A percentile compares a stretch with the other conserved stretches of the same genome.
phyloP scores from a whole-genome alignment of 805 yeast species.

The Maudiozyma pseudohumilis region DNA sequence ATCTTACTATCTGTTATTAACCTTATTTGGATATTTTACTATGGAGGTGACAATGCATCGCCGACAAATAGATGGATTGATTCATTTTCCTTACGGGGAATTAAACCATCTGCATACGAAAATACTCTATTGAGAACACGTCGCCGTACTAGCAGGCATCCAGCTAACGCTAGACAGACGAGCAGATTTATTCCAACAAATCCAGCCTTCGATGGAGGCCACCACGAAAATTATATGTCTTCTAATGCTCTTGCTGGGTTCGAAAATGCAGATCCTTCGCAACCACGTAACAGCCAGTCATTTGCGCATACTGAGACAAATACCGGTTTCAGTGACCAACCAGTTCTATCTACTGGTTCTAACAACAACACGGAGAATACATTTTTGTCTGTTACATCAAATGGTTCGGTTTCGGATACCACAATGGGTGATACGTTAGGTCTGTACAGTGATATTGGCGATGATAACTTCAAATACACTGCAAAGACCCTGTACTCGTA shows the following conservation, averaged over 20 bases:
- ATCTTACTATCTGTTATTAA: slow-evolving; percentile 75
- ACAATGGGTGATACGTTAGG: slow-evolving; percentile 30
- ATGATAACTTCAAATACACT: slow-evolving; percentile 55
- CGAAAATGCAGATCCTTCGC: slow-evolving; percentile 37
- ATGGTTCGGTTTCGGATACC: slow-evolving; percentile 24
- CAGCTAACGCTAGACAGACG: neutral
- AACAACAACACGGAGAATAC: slow-evolving; percentile 14
- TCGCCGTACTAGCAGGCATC: slow-evolving; percentile 12
- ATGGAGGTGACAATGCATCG: slow-evolving; percentile 85
- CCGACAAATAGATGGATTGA: slow-evolving; percentile 79
- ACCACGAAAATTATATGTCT: slow-evolving; percentile 31
- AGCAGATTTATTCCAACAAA: slow-evolving; percentile 1
- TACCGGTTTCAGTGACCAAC: neutral
- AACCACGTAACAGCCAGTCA: slow-evolving; percentile 1
- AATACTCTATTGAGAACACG: slow-evolving; percentile 17
- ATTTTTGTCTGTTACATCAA: slow-evolving; percentile 21
- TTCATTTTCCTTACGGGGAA: slow-evolving; percentile 57
- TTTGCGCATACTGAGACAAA: neutral
- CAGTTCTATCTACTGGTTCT: neutral
- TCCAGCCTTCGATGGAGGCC: slow-evolving; percentile 5
- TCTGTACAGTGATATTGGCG: slow-evolving; percentile 29
- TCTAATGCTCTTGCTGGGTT: slow-evolving; percentile 52
- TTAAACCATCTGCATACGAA: slow-evolving; percentile 31
- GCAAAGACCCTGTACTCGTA: slow-evolving; percentile 84
- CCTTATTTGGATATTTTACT: slow-evolving; percentile 76